These are phyloP conservation scores for Carex littledalei DNA, from an alignment of 176 grass and related monocot species.

Conservation along the genomic window DNA sequence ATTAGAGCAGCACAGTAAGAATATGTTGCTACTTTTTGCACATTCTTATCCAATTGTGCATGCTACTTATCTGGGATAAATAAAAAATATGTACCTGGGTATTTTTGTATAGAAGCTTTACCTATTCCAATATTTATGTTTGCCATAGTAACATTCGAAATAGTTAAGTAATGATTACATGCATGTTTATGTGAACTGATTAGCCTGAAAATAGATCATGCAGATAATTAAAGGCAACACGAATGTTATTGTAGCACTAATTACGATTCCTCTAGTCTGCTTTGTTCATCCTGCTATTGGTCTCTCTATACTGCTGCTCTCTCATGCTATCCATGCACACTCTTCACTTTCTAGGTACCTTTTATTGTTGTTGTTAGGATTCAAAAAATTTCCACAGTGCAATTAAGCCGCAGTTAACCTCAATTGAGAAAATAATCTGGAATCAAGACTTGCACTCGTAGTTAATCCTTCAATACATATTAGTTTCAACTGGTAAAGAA, in stretches of 20 bases:
- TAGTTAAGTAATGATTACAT: background rate
- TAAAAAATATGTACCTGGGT: background rate
- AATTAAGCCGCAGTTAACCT: background rate
- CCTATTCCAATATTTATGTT: background rate
- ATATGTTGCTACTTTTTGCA: conserved; percentile 1
- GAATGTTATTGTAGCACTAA: conserved; percentile 62
- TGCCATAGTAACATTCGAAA: background rate
- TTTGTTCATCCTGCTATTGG: conserved; percentile 93
- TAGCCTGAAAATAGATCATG: conserved; percentile 52
- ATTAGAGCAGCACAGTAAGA: background rate
- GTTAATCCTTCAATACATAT: background rate
- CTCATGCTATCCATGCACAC: conserved; percentile 69
- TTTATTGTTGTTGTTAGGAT: conserved; percentile 17
- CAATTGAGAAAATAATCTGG: background rate
- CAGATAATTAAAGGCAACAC: conserved; percentile 70
- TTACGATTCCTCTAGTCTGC: conserved; percentile 58
- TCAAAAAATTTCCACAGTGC: background rate
- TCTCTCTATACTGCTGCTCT: conserved; percentile 66
- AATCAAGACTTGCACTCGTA: background rate
- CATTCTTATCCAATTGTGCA: conserved; percentile 12
- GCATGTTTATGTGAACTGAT: conserved; percentile 25
- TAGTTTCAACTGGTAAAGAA: background rate
- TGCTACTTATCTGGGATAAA: background rate
- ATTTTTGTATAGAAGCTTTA: background rate
- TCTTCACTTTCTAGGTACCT: conserved; percentile 73